Percentiles rank a stretch among this genome's conserved stretches.
Conservation (phyloP, 768 basidiomycete species). For the Rickenella mellea region DNA sequence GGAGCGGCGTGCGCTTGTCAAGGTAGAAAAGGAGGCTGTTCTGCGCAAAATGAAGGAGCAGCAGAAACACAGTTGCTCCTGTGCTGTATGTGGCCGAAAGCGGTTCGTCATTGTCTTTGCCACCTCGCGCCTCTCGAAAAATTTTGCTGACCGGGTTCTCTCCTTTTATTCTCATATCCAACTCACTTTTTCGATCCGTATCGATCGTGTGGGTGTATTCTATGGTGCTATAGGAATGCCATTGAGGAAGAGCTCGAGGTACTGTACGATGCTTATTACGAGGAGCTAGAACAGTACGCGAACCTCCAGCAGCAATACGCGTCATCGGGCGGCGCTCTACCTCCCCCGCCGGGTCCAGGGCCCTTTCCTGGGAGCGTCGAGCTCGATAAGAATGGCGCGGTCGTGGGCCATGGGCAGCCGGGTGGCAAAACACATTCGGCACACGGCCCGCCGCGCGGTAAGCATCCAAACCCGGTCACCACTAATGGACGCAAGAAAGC, state of each 20-base stretch:
- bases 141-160: background rate
- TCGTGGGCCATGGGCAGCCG: constrained; percentile 31
- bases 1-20: constrained; percentile 85
- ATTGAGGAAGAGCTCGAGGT: constrained; percentile 99
- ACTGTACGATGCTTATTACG: constrained; percentile 99
- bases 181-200: background rate
- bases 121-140: constrained; percentile 2
- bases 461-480: constrained; percentile 15
- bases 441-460: constrained; percentile 29
- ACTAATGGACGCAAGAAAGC: constrained; percentile 33
- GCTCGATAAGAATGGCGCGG: constrained; percentile 82
- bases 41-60: constrained; percentile 99
- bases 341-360: constrained; percentile 91
- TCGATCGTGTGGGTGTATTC: background rate
- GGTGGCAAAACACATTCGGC: constrained; percentile 21
- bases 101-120: constrained; percentile 51
- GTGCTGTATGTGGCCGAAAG: constrained; percentile 95
- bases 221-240: constrained; percentile 61
- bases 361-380: constrained; percentile 98
- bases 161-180: background rate
- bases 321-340: constrained; percentile 78
- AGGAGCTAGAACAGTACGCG: constrained; percentile 99
- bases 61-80: constrained; percentile 91
- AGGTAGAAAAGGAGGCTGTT: constrained; percentile 97
- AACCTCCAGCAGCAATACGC: constrained; percentile 96